These are phyloP conservation scores for Sarocladium kiliense DNA, from an alignment of 2,329 filamentous ascomycete genomes.

Conservation along the genomic window DNA sequence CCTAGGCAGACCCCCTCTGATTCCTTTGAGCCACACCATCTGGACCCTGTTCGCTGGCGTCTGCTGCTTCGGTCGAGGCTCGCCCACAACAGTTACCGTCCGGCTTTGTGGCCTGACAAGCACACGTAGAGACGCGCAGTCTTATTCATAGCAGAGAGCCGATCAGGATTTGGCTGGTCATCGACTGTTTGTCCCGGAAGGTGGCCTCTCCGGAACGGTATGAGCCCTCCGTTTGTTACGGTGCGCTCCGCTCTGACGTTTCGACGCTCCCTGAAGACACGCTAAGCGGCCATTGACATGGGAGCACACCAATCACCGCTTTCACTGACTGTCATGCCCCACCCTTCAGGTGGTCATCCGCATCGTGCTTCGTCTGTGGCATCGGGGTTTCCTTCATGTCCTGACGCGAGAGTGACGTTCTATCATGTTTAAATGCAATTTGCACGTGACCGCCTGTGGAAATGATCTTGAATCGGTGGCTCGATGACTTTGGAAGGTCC, in stretches of 20 bases:
- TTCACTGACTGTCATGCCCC: neutral
- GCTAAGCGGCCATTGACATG: neutral
- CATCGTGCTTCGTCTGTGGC: neutral
- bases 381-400: neutral
- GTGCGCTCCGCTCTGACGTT: neutral
- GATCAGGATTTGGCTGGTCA: slow-evolving; percentile 5
- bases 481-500: neutral
- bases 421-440: neutral
- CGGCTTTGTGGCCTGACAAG: too few relatives aligned
- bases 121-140: too few relatives aligned
- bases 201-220: too few relatives aligned
- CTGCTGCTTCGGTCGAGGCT: too few relatives aligned
- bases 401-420: neutral
- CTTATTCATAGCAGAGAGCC: neutral
- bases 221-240: slow-evolving; percentile 5
- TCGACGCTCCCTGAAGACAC: neutral
- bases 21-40: too few relatives aligned
- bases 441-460: neutral
- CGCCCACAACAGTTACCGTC: too few relatives aligned
- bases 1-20: too few relatives aligned
- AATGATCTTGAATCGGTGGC: neutral
- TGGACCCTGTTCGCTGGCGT: too few relatives aligned
- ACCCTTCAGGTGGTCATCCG: neutral
- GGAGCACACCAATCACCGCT: neutral
- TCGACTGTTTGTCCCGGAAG: neutral